Percentiles rank a stretch among this genome's conserved stretches.
These are phyloP conservation scores for Scopulariopsis brevicaulis DNA, from an alignment of 2,329 filamentous ascomycete genomes.

Conservation along the genomic window DNA sequence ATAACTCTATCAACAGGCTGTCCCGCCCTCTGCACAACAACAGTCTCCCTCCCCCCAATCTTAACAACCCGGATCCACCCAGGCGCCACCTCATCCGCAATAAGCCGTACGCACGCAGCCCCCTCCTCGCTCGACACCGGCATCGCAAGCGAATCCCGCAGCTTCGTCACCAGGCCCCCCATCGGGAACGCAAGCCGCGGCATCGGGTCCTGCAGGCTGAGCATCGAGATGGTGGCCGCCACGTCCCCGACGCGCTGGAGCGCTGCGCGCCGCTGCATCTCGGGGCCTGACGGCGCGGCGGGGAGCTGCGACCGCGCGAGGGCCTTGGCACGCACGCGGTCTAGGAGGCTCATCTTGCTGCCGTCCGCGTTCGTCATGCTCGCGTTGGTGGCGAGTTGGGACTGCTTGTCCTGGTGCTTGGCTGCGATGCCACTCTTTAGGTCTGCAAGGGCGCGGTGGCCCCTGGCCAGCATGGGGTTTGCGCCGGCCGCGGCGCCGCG, in stretches of 20 bases:
- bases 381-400: conserved; percentile 19
- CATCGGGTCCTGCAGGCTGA: conserved; percentile 39
- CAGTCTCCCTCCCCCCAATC: conserved; percentile 42
- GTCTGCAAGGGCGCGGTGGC: conserved; percentile 57
- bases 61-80: conserved; percentile 42
- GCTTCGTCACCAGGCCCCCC: conserved; percentile 47
- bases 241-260: conserved; percentile 60
- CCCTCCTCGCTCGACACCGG: conserved; percentile 43
- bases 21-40: conserved; percentile 38
- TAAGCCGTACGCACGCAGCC: conserved; percentile 33
- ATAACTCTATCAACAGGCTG: conserved; percentile 26
- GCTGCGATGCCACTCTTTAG: conserved; percentile 50
- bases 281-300: conserved; percentile 41
- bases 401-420: conserved; percentile 35
- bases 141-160: conserved; percentile 54
- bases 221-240: conserved; percentile 53
- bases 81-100: conserved; percentile 43
- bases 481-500: conserved; percentile 18
- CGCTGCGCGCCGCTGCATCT: conserved; percentile 51
- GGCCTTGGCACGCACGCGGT: conserved; percentile 65
- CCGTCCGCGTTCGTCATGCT: conserved; percentile 28
- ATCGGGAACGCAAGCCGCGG: conserved; percentile 54
- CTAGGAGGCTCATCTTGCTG: conserved; percentile 56
- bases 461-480: conserved; percentile 49
- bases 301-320: conserved; percentile 44